These are phyloP conservation scores for Candida awuae DNA, from an alignment of 805 yeast genomes.

Conservation along the genomic window DNA sequence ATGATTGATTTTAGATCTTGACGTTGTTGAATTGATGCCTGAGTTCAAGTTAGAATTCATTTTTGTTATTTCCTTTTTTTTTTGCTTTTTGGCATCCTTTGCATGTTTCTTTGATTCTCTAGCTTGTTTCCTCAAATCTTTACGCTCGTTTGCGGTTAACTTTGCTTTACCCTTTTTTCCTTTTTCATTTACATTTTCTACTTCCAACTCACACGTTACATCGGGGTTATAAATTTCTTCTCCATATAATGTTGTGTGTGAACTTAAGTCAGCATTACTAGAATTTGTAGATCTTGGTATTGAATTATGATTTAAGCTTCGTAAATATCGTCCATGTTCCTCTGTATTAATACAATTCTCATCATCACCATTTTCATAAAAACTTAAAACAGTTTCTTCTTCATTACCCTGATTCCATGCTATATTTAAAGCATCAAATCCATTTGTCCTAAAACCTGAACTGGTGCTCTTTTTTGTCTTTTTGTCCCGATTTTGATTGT, in stretches of 20 bases:
- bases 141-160: neutral
- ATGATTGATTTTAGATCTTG: constrained; percentile 2
- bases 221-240: neutral
- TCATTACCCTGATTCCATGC: neutral
- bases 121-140: constrained; percentile 3
- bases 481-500: neutral
- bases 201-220: neutral
- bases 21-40: neutral
- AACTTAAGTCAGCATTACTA: constrained; percentile 1
- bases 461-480: neutral
- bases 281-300: too few relatives aligned
- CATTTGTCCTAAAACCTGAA: constrained; percentile 5
- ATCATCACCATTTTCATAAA: too few relatives aligned
- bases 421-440: constrained; percentile 10
- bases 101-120: constrained; percentile 5
- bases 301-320: neutral
- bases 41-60: neutral
- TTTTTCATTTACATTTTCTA: neutral
- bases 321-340: neutral
- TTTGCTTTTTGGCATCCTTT: neutral
- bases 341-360: neutral
- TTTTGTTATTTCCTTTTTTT: neutral
- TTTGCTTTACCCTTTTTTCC: neutral
- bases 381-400: too few relatives aligned
- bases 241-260: constrained; percentile 8